Evolutionary conservation across 2,329 filamentous ascomycete genomes (phyloP).

Genomic region (Pestalotiopsis sp.): DNA sequence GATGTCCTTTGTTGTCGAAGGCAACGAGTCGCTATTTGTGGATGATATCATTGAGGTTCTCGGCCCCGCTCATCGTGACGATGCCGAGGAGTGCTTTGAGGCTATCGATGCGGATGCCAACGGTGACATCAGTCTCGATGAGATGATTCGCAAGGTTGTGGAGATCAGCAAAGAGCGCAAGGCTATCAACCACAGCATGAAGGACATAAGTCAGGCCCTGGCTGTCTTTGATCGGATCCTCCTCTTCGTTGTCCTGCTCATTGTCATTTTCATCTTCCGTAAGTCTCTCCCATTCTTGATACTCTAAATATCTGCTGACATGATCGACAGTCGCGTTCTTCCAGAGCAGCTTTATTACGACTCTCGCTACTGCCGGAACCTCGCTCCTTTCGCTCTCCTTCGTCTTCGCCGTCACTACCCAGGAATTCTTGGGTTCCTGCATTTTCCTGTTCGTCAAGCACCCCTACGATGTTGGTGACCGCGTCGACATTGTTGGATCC

Average conservation of each 20-base stretch:
- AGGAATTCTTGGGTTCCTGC: constrained; percentile 96
- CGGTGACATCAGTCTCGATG: constrained; percentile 91
- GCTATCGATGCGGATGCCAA: constrained; percentile 86
- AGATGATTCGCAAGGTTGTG: constrained; percentile 87
- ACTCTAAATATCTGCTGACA: constrained; percentile 16
- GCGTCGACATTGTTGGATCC: constrained; percentile 74
- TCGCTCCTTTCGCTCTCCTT: constrained; percentile 95
- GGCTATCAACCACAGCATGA: constrained; percentile 89
- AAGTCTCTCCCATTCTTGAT: constrained; percentile 35
- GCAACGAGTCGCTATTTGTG: constrained; percentile 74
- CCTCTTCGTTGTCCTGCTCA: constrained; percentile 77
- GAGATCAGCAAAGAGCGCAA: constrained; percentile 87
- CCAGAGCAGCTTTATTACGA: constrained; percentile 82
- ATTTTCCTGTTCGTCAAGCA: constrained; percentile 99
- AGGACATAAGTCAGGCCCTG: constrained; percentile 95
- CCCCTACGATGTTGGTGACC: constrained; percentile 93
- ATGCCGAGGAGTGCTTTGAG: constrained; percentile 85
- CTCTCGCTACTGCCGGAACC: constrained; percentile 87
- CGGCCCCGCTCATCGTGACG: constrained; percentile 70
- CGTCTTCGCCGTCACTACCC: constrained; percentile 87
- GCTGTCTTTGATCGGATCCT: constrained; percentile 87
- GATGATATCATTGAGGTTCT: constrained; percentile 91
- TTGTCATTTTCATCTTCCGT: constrained; percentile 83
- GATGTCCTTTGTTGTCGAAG: constrained; percentile 97
- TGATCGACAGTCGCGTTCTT: constrained; percentile 73